Percentiles rank a stretch among this genome's conserved stretches.
Evolutionary conservation across 352 stramenopile species (phyloP).

Genomic region (Globisporangium irregulare): DNA sequence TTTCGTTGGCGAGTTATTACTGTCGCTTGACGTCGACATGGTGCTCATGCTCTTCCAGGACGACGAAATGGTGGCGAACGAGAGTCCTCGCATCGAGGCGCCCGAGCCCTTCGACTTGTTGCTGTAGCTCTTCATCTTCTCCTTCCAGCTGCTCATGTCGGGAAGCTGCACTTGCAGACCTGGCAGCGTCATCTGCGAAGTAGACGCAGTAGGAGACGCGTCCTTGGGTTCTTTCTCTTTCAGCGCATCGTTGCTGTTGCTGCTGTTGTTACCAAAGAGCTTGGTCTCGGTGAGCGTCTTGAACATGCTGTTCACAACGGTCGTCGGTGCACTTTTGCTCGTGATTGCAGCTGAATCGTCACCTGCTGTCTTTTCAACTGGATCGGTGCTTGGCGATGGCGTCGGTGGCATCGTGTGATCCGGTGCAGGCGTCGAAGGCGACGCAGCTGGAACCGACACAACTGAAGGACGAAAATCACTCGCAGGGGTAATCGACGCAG

Average conservation of each 20-base stretch:
- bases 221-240: neutral
- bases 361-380: neutral
- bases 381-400: conserved; percentile 22
- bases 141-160: conserved; percentile 42
- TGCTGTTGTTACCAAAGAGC: conserved; percentile 18
- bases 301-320: conserved; percentile 33
- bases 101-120: conserved; percentile 20
- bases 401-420: conserved; percentile 31
- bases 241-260: neutral
- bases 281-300: conserved; percentile 32
- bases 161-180: conserved; percentile 25
- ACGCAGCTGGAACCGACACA: conserved; percentile 7
- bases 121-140: conserved; percentile 42
- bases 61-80: conserved; percentile 37
- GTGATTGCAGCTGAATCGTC: neutral
- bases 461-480: conserved; percentile 15
- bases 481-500: neutral
- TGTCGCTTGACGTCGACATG: conserved; percentile 14
- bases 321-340: conserved; percentile 11
- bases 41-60: conserved; percentile 46
- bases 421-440: conserved; percentile 32
- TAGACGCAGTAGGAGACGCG: conserved; percentile 18
- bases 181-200: conserved; percentile 17
- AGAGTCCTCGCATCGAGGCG: conserved; percentile 39
- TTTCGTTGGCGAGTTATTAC: conserved; percentile 10